These are phyloP conservation scores for Salix koriyanagi DNA, from an alignment of 345 rosid species.

Conservation along the genomic window DNA sequence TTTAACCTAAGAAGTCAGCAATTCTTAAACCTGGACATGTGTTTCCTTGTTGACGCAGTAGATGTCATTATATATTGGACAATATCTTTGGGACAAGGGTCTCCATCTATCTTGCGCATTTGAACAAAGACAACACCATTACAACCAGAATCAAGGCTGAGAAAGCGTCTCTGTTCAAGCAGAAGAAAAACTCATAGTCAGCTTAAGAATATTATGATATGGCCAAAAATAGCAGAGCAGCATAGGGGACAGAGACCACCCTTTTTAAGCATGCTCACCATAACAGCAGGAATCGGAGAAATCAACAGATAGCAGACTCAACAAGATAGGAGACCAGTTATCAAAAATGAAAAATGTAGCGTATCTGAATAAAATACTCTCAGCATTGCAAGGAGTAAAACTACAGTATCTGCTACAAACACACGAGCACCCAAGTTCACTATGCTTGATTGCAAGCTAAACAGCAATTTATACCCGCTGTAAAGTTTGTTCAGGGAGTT, in stretches of 20 bases:
- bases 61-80: constrained; percentile 83
- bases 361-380: not conserved
- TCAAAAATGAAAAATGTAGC: not conserved
- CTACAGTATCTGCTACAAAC: not conserved
- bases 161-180: constrained; percentile 63
- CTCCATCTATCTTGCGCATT: constrained; percentile 82
- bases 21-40: constrained; percentile 75
- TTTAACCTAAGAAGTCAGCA: constrained; percentile 1
- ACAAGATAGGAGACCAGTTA: not conserved
- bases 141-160: constrained; percentile 85
- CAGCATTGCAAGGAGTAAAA: not conserved
- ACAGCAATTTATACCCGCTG: not conserved
- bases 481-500: not conserved
- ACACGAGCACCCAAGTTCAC: not conserved
- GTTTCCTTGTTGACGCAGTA: constrained; percentile 75
- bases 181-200: constrained; percentile 10
- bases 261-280: not conserved
- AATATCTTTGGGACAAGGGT: constrained; percentile 79
- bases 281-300: not conserved
- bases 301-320: not conserved
- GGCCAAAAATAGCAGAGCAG: not conserved
- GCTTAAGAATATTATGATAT: not conserved
- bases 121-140: constrained; percentile 85
- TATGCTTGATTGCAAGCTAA: not conserved
- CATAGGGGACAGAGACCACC: not conserved